Percentiles rank a stretch among this genome's conserved stretches.
phyloP scores from a whole-genome alignment of 345 rosid genomes.

The Eucalyptus erythrocorys region DNA sequence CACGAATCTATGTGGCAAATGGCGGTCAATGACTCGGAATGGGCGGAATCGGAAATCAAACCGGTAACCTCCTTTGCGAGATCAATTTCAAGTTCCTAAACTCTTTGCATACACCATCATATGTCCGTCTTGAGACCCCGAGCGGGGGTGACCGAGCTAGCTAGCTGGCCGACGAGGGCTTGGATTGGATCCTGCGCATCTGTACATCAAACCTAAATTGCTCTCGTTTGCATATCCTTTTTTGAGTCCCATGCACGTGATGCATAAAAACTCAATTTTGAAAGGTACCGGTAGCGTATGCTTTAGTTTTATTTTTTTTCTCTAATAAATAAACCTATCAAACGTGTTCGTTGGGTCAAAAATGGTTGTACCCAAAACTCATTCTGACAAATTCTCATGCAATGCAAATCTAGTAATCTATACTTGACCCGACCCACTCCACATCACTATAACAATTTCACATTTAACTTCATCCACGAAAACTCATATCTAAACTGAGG shows the following conservation, averaged over 20 bases:
- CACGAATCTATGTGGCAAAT: background rate
- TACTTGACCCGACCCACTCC: accelerated
- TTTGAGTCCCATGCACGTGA: background rate
- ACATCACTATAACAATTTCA: too few species aligned
- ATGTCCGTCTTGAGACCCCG: accelerated
- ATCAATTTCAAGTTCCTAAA: background rate
- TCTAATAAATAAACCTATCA: too few species aligned
- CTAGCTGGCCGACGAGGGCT: background rate
- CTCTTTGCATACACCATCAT: background rate
- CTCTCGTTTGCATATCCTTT: background rate
- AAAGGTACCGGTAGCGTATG: background rate
- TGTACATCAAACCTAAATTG: background rate
- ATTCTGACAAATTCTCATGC: too few species aligned
- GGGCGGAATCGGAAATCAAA: background rate
- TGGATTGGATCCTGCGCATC: background rate
- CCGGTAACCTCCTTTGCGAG: background rate
- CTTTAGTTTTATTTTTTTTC: accelerated
- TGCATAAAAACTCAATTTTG: background rate
- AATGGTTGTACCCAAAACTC: background rate
- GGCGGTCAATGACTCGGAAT: background rate
- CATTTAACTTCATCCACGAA: accelerated
- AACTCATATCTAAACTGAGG: background rate
- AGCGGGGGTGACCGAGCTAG: background rate
- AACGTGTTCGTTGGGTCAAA: accelerated
- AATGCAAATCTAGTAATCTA: too few species aligned